Conservation (phyloP, 176 grass and related monocot genomes). For the Bonia amplexicaulis region DNA sequence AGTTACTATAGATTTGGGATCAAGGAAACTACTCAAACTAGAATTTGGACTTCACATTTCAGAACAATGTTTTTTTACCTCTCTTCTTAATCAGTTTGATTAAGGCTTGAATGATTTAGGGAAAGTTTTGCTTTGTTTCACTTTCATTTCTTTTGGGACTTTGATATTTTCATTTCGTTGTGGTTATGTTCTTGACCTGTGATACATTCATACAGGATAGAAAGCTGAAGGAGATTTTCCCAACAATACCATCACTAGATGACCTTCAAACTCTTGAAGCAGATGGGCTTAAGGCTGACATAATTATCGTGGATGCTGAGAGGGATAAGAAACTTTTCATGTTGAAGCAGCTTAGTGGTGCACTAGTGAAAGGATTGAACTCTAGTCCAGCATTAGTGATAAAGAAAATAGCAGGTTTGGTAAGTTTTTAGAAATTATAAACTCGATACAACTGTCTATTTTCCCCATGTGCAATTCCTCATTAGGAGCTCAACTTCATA, state of each 20-base stretch:
- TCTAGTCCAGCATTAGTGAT: constrained; percentile 84
- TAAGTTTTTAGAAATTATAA: constrained; percentile 44
- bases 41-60: constrained; percentile 1
- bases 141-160: constrained; percentile 12
- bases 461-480: constrained; percentile 3
- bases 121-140: constrained; percentile 4
- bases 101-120: background rate
- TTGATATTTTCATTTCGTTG: background rate
- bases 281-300: constrained; percentile 77
- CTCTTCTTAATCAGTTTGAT: background rate
- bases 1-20: constrained; percentile 18
- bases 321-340: constrained; percentile 97
- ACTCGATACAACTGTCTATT: background rate
- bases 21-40: background rate
- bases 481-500: constrained; percentile 6
- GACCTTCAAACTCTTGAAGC: constrained; percentile 67
- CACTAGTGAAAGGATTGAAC: constrained; percentile 81
- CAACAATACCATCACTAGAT: constrained; percentile 71
- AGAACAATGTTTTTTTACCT: constrained; percentile 1
- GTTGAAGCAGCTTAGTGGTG: constrained; percentile 86
- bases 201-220: constrained; percentile 72
- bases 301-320: constrained; percentile 85
- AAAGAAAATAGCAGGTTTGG: constrained; percentile 98
- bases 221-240: constrained; percentile 82
- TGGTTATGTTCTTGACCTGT: constrained; percentile 15